Percentiles rank a stretch among this genome's conserved stretches.
phyloP scores from a whole-genome alignment of 140 eudicot genomes.

The Anethum foeniculum region DNA sequence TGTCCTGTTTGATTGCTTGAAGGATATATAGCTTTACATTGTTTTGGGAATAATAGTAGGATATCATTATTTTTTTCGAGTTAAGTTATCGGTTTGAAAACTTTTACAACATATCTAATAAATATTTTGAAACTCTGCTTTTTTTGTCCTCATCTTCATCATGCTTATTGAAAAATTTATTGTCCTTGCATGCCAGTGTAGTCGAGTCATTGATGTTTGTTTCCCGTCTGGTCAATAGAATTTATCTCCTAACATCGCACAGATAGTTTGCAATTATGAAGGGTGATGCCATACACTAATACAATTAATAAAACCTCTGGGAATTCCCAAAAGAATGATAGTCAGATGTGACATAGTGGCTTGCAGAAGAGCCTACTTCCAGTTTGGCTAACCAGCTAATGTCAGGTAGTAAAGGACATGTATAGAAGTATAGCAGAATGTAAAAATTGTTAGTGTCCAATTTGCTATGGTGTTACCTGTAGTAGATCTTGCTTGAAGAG shows the following conservation, averaged over 20 bases:
- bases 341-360: neutral
- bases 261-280: no score
- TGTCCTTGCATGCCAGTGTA: neutral
- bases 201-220: no score
- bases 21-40: neutral
- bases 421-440: neutral
- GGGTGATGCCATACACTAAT: no score
- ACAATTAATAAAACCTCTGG: neutral
- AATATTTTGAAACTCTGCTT: neutral
- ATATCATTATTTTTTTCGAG: neutral
- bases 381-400: neutral
- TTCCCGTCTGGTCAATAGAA: neutral
- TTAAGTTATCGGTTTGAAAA: neutral
- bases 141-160: neutral
- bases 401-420: neutral
- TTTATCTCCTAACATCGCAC: no score
- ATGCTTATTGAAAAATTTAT: neutral
- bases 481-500: neutral
- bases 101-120: neutral
- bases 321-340: neutral
- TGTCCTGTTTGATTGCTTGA: neutral
- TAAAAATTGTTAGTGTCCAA: neutral
- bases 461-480: neutral
- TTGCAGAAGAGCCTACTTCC: neutral
- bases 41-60: neutral